A percentile compares a stretch with the other conserved stretches of the same genome.
Conservation (phyloP, 129 eudicot genomes). For the Escallonia rubra region DNA sequence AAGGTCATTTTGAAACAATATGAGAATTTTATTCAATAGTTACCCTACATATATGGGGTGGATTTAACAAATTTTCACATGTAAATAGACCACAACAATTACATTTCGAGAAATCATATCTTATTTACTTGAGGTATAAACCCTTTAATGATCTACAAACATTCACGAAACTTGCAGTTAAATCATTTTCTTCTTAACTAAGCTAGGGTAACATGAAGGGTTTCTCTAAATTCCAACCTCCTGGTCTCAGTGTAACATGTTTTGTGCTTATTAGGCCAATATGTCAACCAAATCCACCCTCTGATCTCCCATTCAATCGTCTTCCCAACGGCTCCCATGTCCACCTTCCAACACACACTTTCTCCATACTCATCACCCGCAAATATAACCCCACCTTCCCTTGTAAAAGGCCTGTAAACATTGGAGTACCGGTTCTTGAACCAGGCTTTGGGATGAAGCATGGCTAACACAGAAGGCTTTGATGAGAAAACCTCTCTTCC, state of each 20-base stretch:
- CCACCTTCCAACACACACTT: conserved; percentile 82
- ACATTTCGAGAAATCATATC: too few species aligned
- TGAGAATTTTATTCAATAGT: too few species aligned
- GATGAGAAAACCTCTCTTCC: conserved; percentile 79
- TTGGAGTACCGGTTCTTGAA: conserved; percentile 68
- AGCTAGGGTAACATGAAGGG: conserved; percentile 46
- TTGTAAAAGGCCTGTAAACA: conserved; percentile 72
- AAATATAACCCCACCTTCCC: conserved; percentile 81
- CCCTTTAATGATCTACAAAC: too few species aligned
- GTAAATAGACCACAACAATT: too few species aligned
- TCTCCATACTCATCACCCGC: conserved; percentile 90
- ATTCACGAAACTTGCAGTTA: too few species aligned
- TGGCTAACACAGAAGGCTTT: conserved; percentile 49
- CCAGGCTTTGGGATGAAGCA: conserved; percentile 77
- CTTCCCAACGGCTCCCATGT: conserved; percentile 51
- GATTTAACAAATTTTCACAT: too few species aligned
- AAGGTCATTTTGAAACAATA: too few species aligned
- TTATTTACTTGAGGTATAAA: too few species aligned
- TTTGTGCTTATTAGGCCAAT: conserved; percentile 86
- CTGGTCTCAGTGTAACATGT: conserved; percentile 69
- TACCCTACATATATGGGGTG: too few species aligned
- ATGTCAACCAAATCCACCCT: conserved; percentile 88
- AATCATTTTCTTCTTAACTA: conserved; percentile 1
- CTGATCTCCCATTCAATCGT: conserved; percentile 73
- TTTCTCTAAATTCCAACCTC: conserved; percentile 76